phyloP scores from a whole-genome alignment of 2,329 filamentous ascomycete genomes.

The Fusarium sp. region DNA sequence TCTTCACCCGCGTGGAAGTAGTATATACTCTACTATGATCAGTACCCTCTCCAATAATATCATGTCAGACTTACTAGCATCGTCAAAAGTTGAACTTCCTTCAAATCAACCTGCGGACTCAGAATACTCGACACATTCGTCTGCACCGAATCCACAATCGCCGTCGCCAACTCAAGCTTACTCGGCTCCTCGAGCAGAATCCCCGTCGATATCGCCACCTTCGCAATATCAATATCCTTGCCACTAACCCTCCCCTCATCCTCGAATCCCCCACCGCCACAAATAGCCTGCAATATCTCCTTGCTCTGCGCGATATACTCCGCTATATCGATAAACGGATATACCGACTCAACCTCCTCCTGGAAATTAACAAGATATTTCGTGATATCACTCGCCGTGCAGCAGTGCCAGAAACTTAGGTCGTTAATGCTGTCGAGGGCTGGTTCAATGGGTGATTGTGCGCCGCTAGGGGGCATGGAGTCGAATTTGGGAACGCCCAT shows the following conservation, averaged over 20 bases:
- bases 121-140: constrained; percentile 40
- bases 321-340: constrained; percentile 45
- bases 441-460: constrained; percentile 31
- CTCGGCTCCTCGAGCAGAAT: constrained; percentile 46
- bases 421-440: constrained; percentile 10
- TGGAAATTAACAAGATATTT: constrained; percentile 48
- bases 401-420: constrained; percentile 36
- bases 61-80: constrained; percentile 39
- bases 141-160: constrained; percentile 44
- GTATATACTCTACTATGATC: constrained; percentile 46
- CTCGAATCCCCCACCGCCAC: not conserved
- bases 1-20: constrained; percentile 59
- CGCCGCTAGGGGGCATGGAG: constrained; percentile 36
- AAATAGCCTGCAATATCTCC: constrained; percentile 40
- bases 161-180: constrained; percentile 40
- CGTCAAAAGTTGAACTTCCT: constrained; percentile 45
- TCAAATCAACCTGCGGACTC: constrained; percentile 43
- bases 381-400: constrained; percentile 39
- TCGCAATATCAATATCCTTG: constrained; percentile 46
- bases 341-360: constrained; percentile 51
- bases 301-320: constrained; percentile 38
- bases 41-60: not conserved
- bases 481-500: constrained; percentile 48
- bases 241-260: not conserved
- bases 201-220: constrained; percentile 46